These are phyloP conservation scores for Candida caryicola DNA, from an alignment of 805 yeast species.

Conservation along the genomic window DNA sequence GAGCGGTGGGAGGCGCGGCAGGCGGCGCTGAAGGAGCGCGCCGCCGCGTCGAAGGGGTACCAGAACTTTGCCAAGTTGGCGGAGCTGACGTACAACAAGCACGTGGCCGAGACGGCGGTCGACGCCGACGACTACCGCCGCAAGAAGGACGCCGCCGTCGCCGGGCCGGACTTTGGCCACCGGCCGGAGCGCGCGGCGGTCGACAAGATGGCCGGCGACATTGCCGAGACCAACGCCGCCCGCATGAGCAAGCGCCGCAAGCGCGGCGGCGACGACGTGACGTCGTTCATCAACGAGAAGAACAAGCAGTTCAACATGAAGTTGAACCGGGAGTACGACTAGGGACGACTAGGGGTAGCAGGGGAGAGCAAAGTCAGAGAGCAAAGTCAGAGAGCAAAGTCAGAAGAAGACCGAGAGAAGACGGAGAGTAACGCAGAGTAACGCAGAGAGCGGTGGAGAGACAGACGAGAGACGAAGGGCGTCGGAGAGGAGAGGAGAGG, in stretches of 20 bases:
- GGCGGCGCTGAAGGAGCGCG: slow-evolving; percentile 9
- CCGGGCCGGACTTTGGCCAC: slow-evolving; percentile 17
- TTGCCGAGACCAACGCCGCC: slow-evolving; percentile 35
- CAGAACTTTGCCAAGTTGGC: slow-evolving; percentile 57
- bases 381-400: not conserved
- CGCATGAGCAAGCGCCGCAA: slow-evolving; percentile 37
- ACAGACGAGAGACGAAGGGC: too few species aligned
- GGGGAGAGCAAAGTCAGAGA: not conserved
- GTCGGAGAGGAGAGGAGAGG: too few species aligned
- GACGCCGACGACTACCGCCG: slow-evolving; percentile 45
- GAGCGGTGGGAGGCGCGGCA: slow-evolving; percentile 56
- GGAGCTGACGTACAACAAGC: slow-evolving; percentile 56
- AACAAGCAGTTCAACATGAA: slow-evolving; percentile 74
- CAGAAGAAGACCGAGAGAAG: too few species aligned
- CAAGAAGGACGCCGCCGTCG: slow-evolving; percentile 19
- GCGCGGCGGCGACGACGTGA: slow-evolving; percentile 32
- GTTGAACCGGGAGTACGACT: slow-evolving; percentile 50
- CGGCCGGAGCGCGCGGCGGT: slow-evolving; percentile 32
- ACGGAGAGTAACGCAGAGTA: too few species aligned
- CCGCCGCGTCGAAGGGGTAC: slow-evolving; percentile 36
- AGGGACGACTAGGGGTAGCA: not conserved
- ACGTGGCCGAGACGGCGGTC: slow-evolving; percentile 34
- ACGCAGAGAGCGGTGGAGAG: too few species aligned
- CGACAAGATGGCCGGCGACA: slow-evolving; percentile 28
- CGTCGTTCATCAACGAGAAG: slow-evolving; percentile 61